These are phyloP conservation scores for Cenococcum geophilum DNA, from an alignment of 495 filamentous ascomycete species.

Conservation along the genomic window DNA sequence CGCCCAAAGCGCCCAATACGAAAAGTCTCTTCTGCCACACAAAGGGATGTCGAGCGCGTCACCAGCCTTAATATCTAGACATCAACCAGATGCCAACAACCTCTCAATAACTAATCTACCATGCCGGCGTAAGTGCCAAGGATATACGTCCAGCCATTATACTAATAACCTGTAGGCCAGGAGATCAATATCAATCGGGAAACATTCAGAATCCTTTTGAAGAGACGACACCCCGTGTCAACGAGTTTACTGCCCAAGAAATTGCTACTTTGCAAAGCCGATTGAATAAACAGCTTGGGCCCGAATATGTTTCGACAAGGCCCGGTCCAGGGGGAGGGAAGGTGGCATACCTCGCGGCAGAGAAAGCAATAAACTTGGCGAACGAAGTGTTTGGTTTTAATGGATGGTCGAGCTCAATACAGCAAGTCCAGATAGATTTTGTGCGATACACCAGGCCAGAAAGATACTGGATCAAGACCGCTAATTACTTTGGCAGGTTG, in stretches of 20 bases:
- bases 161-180: constrained; percentile 51
- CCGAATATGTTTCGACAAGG: constrained; percentile 86
- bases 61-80: background rate
- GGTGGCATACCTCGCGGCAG: constrained; percentile 84
- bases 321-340: constrained; percentile 73
- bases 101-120: background rate
- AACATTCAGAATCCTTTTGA: constrained; percentile 67
- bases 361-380: constrained; percentile 91
- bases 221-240: constrained; percentile 58
- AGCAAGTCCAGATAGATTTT: constrained; percentile 85
- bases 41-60: constrained; percentile 1
- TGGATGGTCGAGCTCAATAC: constrained; percentile 89
- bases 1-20: too few species aligned
- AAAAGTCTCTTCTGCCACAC: too few species aligned
- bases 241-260: constrained; percentile 78
- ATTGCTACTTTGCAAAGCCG: constrained; percentile 81
- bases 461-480: background rate
- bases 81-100: background rate
- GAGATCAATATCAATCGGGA: constrained; percentile 60
- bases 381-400: constrained; percentile 99
- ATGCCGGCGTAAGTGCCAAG: background rate
- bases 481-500: constrained; percentile 45
- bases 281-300: constrained; percentile 89
- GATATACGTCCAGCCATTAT: background rate
- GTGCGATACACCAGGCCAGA: constrained; percentile 42